A percentile compares a stretch with the other conserved stretches of the same genome.
Conservation (phyloP, 345 rosid genomes). For the Brassica nigra region DNA sequence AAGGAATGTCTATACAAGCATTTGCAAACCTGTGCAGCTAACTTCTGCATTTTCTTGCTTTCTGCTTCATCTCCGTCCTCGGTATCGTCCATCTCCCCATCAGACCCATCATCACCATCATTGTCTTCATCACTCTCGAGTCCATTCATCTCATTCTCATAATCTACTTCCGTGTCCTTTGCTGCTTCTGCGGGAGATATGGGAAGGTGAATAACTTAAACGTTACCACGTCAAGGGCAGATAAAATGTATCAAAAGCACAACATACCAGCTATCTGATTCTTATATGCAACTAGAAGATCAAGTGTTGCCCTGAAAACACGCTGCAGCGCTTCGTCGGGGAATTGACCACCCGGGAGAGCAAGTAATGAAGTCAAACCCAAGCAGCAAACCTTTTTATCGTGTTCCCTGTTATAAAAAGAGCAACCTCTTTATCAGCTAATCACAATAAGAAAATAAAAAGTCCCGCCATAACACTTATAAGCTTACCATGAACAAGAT, state of each 20-base stretch:
- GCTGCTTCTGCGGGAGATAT: slow-evolving; percentile 66
- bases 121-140: slow-evolving; percentile 75
- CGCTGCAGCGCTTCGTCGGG: slow-evolving; percentile 92
- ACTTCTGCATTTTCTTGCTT: slow-evolving; percentile 69
- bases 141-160: slow-evolving; percentile 94
- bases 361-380: slow-evolving; percentile 87
- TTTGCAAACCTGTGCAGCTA: slow-evolving; percentile 82
- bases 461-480: not conserved
- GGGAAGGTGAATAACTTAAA: not conserved
- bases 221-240: no score
- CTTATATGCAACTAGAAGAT: slow-evolving; percentile 83
- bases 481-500: slow-evolving; percentile 10
- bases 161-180: slow-evolving; percentile 77
- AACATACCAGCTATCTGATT: slow-evolving; percentile 89
- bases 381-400: slow-evolving; percentile 97
- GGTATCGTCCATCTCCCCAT: slow-evolving; percentile 85
- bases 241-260: no score
- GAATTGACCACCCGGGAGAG: slow-evolving; percentile 81
- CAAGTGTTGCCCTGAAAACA: slow-evolving; percentile 81
- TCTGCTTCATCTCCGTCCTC: slow-evolving; percentile 98
- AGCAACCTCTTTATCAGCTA: slow-evolving; percentile 14
- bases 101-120: slow-evolving; percentile 80
- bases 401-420: slow-evolving; percentile 67
- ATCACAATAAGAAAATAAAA: not conserved
- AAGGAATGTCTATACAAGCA: slow-evolving; percentile 3